A percentile compares a stretch with the other conserved stretches of the same genome.
Conservation (phyloP, 1,284 basidiomycete species). For the Anthracocystis walkeri region DNA sequence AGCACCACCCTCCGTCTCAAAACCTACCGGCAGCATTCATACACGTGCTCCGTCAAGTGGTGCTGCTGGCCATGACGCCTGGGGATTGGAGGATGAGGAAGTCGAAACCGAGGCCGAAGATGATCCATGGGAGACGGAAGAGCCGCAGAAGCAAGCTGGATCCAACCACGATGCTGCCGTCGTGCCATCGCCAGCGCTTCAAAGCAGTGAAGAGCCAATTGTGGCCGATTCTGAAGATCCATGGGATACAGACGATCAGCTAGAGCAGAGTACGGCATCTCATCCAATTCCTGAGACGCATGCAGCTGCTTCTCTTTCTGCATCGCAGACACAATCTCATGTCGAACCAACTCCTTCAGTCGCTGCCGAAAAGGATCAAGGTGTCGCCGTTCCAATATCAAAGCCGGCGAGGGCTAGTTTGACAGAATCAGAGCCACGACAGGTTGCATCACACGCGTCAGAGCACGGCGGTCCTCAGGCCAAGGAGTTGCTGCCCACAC, state of each 20-base stretch:
- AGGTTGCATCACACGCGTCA: background rate
- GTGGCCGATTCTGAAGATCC: conserved; percentile 14
- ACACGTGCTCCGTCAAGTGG: background rate
- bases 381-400: background rate
- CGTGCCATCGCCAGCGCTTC: background rate
- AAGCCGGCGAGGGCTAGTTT: background rate
- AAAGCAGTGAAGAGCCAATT: background rate
- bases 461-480: background rate
- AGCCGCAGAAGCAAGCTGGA: background rate
- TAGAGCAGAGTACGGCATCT: background rate
- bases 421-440: background rate
- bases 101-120: conserved; percentile 13
- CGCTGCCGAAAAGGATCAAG: background rate
- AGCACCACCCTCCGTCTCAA: background rate
- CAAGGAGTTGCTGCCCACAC: background rate
- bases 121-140: conserved; percentile 23
- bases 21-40: background rate
- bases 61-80: conserved; percentile 11
- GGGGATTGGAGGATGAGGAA: conserved; percentile 25
- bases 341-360: background rate
- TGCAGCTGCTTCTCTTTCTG: background rate
- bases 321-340: background rate
- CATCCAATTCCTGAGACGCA: background rate
- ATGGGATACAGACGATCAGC: conserved; percentile 8
- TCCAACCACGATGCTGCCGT: background rate